Base-by-base conservation (phyloP, 2,329 filamentous ascomycete genomes). In the Penicillium hesseltinei region DNA sequence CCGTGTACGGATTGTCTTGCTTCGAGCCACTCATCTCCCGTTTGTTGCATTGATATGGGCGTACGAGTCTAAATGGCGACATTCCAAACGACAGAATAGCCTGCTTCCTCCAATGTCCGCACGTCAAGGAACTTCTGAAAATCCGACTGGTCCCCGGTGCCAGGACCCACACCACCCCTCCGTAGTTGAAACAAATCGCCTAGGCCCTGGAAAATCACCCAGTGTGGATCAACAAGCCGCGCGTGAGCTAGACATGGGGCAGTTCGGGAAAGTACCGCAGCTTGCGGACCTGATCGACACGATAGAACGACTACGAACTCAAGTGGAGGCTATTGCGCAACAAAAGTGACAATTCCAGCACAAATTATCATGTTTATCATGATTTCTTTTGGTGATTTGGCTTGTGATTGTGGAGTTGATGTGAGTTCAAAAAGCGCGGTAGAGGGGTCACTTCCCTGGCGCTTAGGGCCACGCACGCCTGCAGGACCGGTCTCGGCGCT, bases 11-110 rank as follows among this genome's bases (percentile, higher is more conserved):
- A 86, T 87, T 58, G 67, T 84, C 42, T 69, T 86, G 45, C 78
- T 87, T 57, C 84, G 83, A 68, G 78, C 78, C 49, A 85, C 83
- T 2, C 84, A 87, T 71, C 71, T 81, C 46, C 83, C 84, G 15
- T 81, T 82, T 63, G 81, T 87, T 51, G 78, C 75, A 39, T 71
- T 82, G 51, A 86, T 87, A 54, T 81, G 81, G 76, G 71, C 74
- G n/a, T 87, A 82, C 67, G 84, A 78, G 64, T 68, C 70, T 54
- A 73, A 69, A 56, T 70, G 69, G 60, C 70, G 66, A 35, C 54
- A 51, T 25, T 38, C 51, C 13, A 56, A 55, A 44, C 56, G 43
- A 39, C 50, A 46, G 10, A 58, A 35, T 21, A 70, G 54, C 38
- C 64, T 63, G 21, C 58, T 61, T 27, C 62, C 64, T n/a, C 63